phyloP scores from a whole-genome alignment of 305 asterid species.

The Rubia peregrina region DNA sequence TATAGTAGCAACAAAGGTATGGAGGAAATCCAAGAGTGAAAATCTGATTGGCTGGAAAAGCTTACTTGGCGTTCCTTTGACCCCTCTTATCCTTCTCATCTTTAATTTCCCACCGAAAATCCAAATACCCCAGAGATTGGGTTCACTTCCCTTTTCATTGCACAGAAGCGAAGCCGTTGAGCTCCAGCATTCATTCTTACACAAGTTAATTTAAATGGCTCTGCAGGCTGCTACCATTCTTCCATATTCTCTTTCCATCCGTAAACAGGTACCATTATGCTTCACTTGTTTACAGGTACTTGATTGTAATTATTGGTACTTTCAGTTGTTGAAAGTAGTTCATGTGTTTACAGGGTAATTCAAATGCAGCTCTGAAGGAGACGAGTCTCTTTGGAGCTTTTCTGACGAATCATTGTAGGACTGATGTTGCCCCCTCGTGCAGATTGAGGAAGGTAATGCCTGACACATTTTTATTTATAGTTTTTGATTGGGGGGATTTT shows the following conservation, averaged over 20 bases:
- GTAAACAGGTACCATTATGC: constrained; percentile 45
- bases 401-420: constrained; percentile 36
- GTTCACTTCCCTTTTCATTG: background rate
- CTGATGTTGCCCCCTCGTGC: constrained; percentile 33
- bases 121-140: background rate
- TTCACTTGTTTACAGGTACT: too few relatives aligned
- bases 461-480: background rate
- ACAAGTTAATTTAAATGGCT: constrained; percentile 39
- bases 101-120: constrained; percentile 4
- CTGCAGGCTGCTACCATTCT: constrained; percentile 57
- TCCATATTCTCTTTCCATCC: constrained; percentile 44
- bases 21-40: constrained; percentile 42
- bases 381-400: constrained; percentile 60
- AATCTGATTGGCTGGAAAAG: constrained; percentile 44
- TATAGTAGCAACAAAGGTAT: background rate
- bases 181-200: background rate
- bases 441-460: constrained; percentile 40
- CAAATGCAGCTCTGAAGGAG: constrained; percentile 41
- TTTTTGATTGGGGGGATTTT: background rate
- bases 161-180: background rate
- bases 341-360: constrained; percentile 42
- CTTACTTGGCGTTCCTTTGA: constrained; percentile 31
- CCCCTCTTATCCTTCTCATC: constrained; percentile 42
- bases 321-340: constrained; percentile 7
- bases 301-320: background rate